Percentiles rank a stretch among this genome's conserved stretches.
Evolutionary conservation across 2,329 filamentous ascomycete genomes (phyloP).

Genomic region (Paraconiothyrium sp.): DNA sequence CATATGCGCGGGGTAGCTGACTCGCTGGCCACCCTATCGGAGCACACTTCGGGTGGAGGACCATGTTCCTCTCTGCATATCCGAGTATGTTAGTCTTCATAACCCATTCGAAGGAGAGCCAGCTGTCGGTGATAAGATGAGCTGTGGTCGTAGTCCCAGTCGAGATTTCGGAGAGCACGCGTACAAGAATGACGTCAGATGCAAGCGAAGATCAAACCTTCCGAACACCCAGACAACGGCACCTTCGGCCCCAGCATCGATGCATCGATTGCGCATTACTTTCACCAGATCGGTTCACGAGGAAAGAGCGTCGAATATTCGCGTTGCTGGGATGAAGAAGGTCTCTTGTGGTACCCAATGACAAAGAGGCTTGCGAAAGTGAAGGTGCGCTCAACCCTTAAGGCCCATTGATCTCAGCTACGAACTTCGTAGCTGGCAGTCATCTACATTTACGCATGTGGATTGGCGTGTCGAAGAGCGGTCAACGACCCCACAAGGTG

Average conservation of each 20-base stretch:
- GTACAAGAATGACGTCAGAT: neutral
- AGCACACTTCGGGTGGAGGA: constrained; percentile 6
- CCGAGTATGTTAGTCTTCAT: neutral
- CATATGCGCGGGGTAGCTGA: constrained; percentile 34
- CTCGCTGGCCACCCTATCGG: constrained; percentile 26
- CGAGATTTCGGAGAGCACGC: neutral
- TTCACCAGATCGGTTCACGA: neutral
- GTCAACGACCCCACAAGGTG: neutral
- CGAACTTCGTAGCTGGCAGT: neutral
- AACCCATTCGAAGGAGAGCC: neutral
- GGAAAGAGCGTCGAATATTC: neutral
- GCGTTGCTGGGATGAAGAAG: neutral
- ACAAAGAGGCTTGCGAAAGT: too few relatives aligned
- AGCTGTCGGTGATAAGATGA: neutral
- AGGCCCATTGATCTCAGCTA: too few relatives aligned
- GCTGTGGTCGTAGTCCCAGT: neutral
- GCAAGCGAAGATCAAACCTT: neutral
- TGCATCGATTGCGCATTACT: neutral
- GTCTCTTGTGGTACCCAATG: neutral
- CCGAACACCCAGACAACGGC: neutral
- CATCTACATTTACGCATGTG: neutral
- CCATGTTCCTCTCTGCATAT: constrained; percentile 17
- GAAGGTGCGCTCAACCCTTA: too few relatives aligned
- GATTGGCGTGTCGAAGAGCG: neutral
- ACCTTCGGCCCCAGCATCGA: neutral